Conservation (phyloP, 2,329 filamentous ascomycete genomes). For the Alternaria sp. region DNA sequence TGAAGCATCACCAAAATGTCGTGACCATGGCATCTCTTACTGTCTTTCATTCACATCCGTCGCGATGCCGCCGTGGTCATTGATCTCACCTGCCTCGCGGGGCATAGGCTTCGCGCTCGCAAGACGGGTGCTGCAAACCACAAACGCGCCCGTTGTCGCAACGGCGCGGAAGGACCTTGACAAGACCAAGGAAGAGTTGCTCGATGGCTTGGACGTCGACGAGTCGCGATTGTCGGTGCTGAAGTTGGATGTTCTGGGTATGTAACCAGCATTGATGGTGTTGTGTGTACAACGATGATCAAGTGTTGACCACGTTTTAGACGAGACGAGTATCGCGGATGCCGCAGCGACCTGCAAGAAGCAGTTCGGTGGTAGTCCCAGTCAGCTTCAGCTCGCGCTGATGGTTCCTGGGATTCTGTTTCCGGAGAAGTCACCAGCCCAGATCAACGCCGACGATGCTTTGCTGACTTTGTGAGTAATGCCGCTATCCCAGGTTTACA, state of each 20-base stretch:
- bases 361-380: conserved; percentile 56
- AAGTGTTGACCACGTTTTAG: conserved; percentile 39
- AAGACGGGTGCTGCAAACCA: conserved; percentile 63
- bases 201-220: conserved; percentile 57
- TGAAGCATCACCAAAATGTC: neutral
- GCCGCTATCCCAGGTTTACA: neutral
- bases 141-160: conserved; percentile 64
- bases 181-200: conserved; percentile 56
- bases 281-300: neutral
- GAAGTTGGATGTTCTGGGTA: conserved; percentile 65
- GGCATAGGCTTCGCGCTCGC: conserved; percentile 69
- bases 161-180: conserved; percentile 64
- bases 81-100: conserved; percentile 66
- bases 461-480: conserved; percentile 65
- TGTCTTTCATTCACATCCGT: neutral
- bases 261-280: neutral
- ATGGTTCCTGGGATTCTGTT: conserved; percentile 74
- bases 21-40: conserved; percentile 12
- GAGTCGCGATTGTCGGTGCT: conserved; percentile 59
- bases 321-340: conserved; percentile 67
- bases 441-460: conserved; percentile 67
- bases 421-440: conserved; percentile 72
- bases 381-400: conserved; percentile 72
- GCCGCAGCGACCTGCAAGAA: conserved; percentile 62
- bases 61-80: conserved; percentile 55